These are phyloP conservation scores for Phytophthora multivora DNA, from an alignment of 352 stramenopile genomes.

Conservation along the genomic window DNA sequence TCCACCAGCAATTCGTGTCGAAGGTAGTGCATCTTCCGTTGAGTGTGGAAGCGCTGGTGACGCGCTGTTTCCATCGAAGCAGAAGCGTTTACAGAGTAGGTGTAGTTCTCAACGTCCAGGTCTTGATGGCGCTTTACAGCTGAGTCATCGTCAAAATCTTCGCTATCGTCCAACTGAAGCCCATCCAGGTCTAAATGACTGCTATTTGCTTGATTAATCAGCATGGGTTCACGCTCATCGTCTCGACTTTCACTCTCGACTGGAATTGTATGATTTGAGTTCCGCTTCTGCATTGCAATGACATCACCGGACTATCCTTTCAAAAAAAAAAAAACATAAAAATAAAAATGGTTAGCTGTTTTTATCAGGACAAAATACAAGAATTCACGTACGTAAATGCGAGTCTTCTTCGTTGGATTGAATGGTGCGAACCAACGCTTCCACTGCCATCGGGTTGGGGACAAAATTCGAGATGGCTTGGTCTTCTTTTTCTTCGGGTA, in stretches of 20 bases:
- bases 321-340: too few species aligned
- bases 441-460: slow-evolving; percentile 23
- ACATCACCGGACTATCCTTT: slow-evolving; percentile 29
- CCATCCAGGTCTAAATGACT: slow-evolving; percentile 5
- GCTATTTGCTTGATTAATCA: slow-evolving; percentile 12
- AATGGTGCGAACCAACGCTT: slow-evolving; percentile 29
- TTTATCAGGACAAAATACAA: neutral
- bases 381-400: slow-evolving; percentile 39
- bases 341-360: neutral
- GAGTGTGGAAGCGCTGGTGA: slow-evolving; percentile 63
- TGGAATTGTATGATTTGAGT: neutral
- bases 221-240: slow-evolving; percentile 3
- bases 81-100: slow-evolving; percentile 56
- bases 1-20: slow-evolving; percentile 83
- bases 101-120: slow-evolving; percentile 53
- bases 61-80: slow-evolving; percentile 50
- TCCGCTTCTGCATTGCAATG: slow-evolving; percentile 17
- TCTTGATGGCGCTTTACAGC: slow-evolving; percentile 1
- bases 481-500: slow-evolving; percentile 22
- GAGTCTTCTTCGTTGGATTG: slow-evolving; percentile 31
- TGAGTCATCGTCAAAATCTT: slow-evolving; percentile 11
- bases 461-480: slow-evolving; percentile 17
- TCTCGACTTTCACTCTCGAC: neutral
- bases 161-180: slow-evolving; percentile 8
- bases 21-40: slow-evolving; percentile 82